phyloP scores from a whole-genome alignment of 2,329 filamentous ascomycete species.

The Rhynchosporium agropyri region DNA sequence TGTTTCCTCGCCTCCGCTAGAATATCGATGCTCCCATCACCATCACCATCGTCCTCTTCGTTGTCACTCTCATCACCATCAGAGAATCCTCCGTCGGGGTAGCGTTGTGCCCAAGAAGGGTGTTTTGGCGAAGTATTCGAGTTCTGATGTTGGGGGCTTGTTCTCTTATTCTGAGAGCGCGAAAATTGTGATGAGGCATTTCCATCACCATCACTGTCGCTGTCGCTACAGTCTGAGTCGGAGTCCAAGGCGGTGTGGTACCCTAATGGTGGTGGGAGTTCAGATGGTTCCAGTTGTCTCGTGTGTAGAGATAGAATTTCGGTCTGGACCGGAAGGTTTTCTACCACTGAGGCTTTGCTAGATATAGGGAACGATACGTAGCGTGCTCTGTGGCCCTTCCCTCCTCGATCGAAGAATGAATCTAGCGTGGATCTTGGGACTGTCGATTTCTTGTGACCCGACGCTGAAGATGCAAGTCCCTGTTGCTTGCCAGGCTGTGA shows the following conservation, averaged over 20 bases:
- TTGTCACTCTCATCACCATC: conserved; percentile 19
- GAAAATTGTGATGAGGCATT: conserved; percentile 10
- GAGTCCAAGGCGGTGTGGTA: conserved; percentile 27
- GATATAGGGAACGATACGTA: conserved; percentile 17
- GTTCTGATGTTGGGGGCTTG: neutral
- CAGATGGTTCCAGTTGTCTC: conserved; percentile 28
- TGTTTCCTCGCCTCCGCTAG: conserved; percentile 27
- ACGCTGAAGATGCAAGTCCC: conserved; percentile 24
- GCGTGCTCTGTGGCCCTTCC: conserved; percentile 15
- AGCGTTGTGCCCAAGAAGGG: neutral
- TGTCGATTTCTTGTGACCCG: conserved; percentile 20
- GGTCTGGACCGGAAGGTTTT: conserved; percentile 25
- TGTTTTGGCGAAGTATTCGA: conserved; percentile 6
- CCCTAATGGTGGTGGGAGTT: conserved; percentile 31
- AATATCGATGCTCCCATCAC: conserved; percentile 33
- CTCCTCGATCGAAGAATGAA: conserved; percentile 20
- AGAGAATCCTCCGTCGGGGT: conserved; percentile 7
- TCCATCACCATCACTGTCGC: neutral
- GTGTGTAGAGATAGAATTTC: conserved; percentile 29
- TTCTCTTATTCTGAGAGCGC: conserved; percentile 14
- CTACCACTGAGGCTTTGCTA: neutral
- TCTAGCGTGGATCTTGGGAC: conserved; percentile 31
- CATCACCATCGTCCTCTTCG: conserved; percentile 27
- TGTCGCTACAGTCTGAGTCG: conserved; percentile 23
- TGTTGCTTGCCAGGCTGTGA: conserved; percentile 19